Evolutionary conservation across 768 basidiomycete species (phyloP).

Genomic region (Hygrophorus pudorinus): DNA sequence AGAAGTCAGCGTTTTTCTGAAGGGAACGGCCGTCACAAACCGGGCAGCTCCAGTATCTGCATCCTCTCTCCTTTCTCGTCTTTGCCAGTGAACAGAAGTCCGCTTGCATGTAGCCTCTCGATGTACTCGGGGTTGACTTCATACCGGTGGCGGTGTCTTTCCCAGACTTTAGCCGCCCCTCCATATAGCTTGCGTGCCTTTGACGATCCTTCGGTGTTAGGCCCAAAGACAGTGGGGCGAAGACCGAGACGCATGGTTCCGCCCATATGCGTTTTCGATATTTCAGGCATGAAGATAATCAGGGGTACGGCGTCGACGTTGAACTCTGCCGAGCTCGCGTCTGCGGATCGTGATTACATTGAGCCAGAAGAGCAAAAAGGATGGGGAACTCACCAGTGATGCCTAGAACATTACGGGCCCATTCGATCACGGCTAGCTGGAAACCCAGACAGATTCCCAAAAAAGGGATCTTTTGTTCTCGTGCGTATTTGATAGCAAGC

Average conservation of each 20-base stretch:
- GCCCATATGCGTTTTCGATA: slow-evolving; percentile 95
- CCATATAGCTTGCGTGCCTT: slow-evolving; percentile 76
- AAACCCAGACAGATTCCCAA: slow-evolving; percentile 96
- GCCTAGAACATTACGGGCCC: slow-evolving; percentile 77
- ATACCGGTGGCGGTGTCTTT: slow-evolving; percentile 90
- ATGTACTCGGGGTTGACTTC: slow-evolving; percentile 93
- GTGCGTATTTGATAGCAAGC: slow-evolving; percentile 93
- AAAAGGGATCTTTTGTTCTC: slow-evolving; percentile 92
- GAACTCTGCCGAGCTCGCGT: slow-evolving; percentile 84
- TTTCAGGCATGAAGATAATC: slow-evolving; percentile 97
- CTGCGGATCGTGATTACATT: slow-evolving; percentile 24
- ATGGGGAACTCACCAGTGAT: slow-evolving; percentile 38
- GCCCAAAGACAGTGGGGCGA: slow-evolving; percentile 87
- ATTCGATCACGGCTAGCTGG: slow-evolving; percentile 94
- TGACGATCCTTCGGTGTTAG: slow-evolving; percentile 59
- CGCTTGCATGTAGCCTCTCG: slow-evolving; percentile 54
- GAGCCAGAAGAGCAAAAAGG: background rate
- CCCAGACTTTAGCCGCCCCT: slow-evolving; percentile 77
- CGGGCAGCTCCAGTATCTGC: slow-evolving; percentile 85
- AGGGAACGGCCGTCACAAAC: slow-evolving; percentile 31
- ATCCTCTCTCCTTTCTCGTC: slow-evolving; percentile 96
- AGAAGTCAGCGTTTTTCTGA: background rate
- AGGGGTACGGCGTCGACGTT: slow-evolving; percentile 51
- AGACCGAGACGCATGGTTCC: slow-evolving; percentile 99
- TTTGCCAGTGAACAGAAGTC: slow-evolving; percentile 63